phyloP scores from a whole-genome alignment of 1,284 basidiomycete species.

The Puccinia brachypodii region DNA sequence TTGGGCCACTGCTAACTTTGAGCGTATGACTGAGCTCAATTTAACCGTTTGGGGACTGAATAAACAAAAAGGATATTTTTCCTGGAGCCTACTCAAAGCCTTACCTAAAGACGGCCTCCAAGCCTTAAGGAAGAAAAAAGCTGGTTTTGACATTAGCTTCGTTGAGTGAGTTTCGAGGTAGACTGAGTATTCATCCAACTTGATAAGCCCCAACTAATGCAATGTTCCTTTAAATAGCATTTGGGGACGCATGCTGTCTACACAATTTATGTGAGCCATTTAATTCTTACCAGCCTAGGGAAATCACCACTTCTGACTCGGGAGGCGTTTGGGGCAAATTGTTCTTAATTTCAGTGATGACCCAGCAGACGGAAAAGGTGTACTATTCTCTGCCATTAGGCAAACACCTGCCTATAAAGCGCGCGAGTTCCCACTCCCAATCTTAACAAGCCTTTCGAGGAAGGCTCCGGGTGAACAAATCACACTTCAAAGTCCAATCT shows the following conservation, averaged over 20 bases:
- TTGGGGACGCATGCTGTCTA: constrained; percentile 36
- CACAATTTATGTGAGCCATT: constrained; percentile 26
- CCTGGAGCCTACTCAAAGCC: constrained; percentile 16
- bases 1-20: constrained; percentile 44
- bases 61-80: constrained; percentile 36
- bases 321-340: background rate
- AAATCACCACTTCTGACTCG: background rate
- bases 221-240: background rate
- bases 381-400: constrained; percentile 36
- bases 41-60: constrained; percentile 31
- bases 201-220: background rate
- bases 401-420: constrained; percentile 39
- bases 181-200: background rate
- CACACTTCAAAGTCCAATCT: constrained; percentile 30
- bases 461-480: constrained; percentile 18
- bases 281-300: background rate
- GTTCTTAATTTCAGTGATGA: constrained; percentile 19
- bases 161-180: constrained; percentile 34
- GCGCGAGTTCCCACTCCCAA: constrained; percentile 19
- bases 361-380: constrained; percentile 23
- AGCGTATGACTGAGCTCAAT: constrained; percentile 27
- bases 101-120: constrained; percentile 19
- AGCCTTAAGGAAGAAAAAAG: constrained; percentile 23
- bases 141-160: constrained; percentile 42
- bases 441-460: constrained; percentile 14